Evolutionary conservation across 495 filamentous ascomycete genomes (phyloP), one percentile per base, ranked within the genome.

Genomic region (Acidiella bohemica): DNA sequence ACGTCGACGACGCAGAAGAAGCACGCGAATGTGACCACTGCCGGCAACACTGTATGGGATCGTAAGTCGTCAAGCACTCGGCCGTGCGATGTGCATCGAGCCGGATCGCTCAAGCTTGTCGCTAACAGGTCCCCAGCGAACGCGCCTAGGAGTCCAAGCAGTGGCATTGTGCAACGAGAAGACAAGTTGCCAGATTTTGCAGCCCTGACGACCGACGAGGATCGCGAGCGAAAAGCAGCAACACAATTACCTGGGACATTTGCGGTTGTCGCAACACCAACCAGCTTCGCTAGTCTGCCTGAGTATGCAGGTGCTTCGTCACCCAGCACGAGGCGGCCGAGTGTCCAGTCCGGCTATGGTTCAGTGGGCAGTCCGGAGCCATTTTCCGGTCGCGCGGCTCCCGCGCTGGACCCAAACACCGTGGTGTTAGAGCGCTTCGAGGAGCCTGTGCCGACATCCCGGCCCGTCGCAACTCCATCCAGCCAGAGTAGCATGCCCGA

Each of bases 181-280:
- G 56, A 61, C 41, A 27, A 47, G 21, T 58, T 76, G 4, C 72
- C 73, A 11, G 62, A 65, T 2, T 76, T 78, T 47, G 51, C 65
- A 14, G 42, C 53, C 7, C 60, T 78, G 26, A 73, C 63, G 3
- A 75, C 62, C n/a, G 73, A 76, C 44, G 73, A 76, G 30, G 73
- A 76, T 1, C 54, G 73, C 37, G 73, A 78, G 45, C 64, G 51
- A 42, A 78, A 76, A 46, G 73, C 73, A 5, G 64, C 72, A 41
- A 53, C 53, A 4, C 58, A 58, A 26, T 54, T 54, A 21, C 72
- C 73, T 0, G 73, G 73, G 5, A 75, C 70, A 1, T 78, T 70
- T 50, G 60, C 70, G 54, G 68, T 78, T 22, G 48, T 76, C 16
- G 63, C 66, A 29, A 65, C 69, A 22, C 73, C 68, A 5, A 61